Evolutionary conservation across 2,329 filamentous ascomycete genomes (phyloP).

Genomic region (Fusarium nematophilum): DNA sequence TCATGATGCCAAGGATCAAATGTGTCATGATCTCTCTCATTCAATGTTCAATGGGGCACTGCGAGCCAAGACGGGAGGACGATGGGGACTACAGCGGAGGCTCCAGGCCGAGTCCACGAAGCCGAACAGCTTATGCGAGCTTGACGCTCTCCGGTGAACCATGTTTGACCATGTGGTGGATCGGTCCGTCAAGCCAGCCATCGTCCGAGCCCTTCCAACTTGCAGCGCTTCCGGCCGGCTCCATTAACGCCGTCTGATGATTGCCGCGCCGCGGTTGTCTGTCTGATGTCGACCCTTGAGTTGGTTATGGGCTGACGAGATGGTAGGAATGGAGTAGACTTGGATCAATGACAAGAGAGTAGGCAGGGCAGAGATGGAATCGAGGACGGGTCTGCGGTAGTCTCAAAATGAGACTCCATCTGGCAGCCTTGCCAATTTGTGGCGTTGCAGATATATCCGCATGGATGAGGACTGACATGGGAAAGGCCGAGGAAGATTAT

Average conservation of each 20-base stretch:
- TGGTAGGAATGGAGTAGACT: slow-evolving; percentile 5
- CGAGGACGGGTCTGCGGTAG: slow-evolving; percentile 24
- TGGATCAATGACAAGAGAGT: background rate
- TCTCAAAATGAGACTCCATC: slow-evolving; percentile 24
- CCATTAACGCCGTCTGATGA: slow-evolving; percentile 31
- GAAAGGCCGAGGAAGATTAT: background rate
- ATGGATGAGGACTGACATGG: background rate
- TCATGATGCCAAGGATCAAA: slow-evolving; percentile 32
- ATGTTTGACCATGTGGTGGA: slow-evolving; percentile 22
- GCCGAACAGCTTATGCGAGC: slow-evolving; percentile 15
- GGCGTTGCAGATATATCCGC: slow-evolving; percentile 6
- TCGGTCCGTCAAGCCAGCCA: slow-evolving; percentile 37
- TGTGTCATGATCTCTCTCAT: slow-evolving; percentile 25
- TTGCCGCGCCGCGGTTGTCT: slow-evolving; percentile 14
- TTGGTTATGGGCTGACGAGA: too few species aligned
- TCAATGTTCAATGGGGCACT: slow-evolving; percentile 11
- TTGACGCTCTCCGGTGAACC: slow-evolving; percentile 1
- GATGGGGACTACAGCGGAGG: slow-evolving; percentile 22
- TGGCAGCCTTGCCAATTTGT: slow-evolving; percentile 17
- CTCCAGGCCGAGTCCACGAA: slow-evolving; percentile 18
- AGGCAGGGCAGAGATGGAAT: slow-evolving; percentile 3
- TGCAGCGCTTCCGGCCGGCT: slow-evolving; percentile 17
- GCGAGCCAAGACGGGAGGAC: slow-evolving; percentile 30
- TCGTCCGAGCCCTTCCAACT: slow-evolving; percentile 31
- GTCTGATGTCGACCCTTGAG: too few species aligned